These are phyloP conservation scores for Persicaria maculosa DNA, from an alignment of 148 eudicot genomes.

Conservation along the genomic window DNA sequence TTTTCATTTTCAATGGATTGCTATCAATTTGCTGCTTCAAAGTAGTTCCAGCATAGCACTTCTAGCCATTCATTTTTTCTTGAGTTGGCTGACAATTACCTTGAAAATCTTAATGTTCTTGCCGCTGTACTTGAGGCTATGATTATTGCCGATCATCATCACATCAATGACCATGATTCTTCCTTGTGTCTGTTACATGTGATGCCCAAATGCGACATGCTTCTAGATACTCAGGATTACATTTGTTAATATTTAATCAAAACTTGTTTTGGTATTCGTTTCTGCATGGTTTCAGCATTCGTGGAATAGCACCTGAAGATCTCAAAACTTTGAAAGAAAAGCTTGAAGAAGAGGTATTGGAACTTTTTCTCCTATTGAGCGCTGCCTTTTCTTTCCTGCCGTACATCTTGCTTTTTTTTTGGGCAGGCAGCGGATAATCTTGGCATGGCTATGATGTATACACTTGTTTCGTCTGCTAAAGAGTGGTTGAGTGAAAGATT, in stretches of 20 bases:
- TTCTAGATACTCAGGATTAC: not conserved
- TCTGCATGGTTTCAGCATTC: slow-evolving; percentile 40
- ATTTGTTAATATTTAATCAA: not conserved
- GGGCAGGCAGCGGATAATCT: slow-evolving; percentile 85
- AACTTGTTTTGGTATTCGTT: slow-evolving; percentile 11
- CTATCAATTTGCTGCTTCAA: not conserved
- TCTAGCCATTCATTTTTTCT: no score
- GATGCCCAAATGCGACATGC: not conserved
- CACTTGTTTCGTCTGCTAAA: slow-evolving; percentile 73
- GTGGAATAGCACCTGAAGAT: slow-evolving; percentile 57
- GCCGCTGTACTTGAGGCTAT: no score
- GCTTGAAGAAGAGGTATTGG: slow-evolving; percentile 69
- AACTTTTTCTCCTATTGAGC: not conserved
- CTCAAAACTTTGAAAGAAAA: slow-evolving; percentile 62
- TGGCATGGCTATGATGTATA: slow-evolving; percentile 96
- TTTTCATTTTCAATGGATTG: not conserved
- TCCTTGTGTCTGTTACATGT: not conserved
- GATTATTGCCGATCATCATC: no score
- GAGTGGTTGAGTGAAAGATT: slow-evolving; percentile 87
- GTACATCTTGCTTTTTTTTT: not conserved
- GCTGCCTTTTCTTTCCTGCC: not conserved
- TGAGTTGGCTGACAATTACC: no score
- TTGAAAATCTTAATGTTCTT: no score
- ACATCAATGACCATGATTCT: not conserved
- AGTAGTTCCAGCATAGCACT: no score